Evolutionary conservation across 495 filamentous ascomycete species (phyloP), one percentile per base, ranked within the genome.

Genomic region (Pseudomonodictys pantanalensis): DNA sequence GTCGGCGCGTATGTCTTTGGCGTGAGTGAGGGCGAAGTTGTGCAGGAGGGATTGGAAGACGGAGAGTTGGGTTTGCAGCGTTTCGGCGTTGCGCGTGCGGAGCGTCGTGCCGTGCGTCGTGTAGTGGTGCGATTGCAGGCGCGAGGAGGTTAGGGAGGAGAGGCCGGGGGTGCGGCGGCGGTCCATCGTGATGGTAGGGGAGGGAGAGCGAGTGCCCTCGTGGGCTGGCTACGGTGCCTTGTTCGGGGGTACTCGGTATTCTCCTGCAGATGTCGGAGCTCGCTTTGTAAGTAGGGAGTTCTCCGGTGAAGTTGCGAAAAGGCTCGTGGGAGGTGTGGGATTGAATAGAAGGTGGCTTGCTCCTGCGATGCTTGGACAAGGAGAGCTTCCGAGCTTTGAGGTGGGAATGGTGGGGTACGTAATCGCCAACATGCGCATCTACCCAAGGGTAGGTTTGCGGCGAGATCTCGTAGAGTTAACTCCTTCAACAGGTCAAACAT

Each of bases 11-110:
- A 98, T 98, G 67, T 91, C 92, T 69, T 91, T 91, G 58, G 86
- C 89, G 75, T 98, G 93, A 42, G 91, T 93, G 56, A 89, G 78
- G n/a, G 91, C 89, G 73, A 97, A 98, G 68, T 90, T 89, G 71
- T 96, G 90, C 7, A 98, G 85, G 2, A 95, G 78, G 1, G 89
- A 89, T 62, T 95, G 92, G 80, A 98, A 98, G 66, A 97, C 91
- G 58, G 90, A 84, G 61, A 98, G 88, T 71, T 98, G 93, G 12
- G 90, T 96, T 49, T 86, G 83, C 46, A 98, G 83, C 2, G 91
- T 90, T 47, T 85, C 80, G 20, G 87, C 80, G 76, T 98, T 90
- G 26, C 85, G 81, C 41, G 82, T 85, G 48, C 91, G 89, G 3
- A 98, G 83, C n/a, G 78, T 82, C 55, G 83, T 83, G 69, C 93